phyloP scores from a whole-genome alignment of 108 stramenopile genomes.

The Cyclotella choctawhatcheeana region DNA sequence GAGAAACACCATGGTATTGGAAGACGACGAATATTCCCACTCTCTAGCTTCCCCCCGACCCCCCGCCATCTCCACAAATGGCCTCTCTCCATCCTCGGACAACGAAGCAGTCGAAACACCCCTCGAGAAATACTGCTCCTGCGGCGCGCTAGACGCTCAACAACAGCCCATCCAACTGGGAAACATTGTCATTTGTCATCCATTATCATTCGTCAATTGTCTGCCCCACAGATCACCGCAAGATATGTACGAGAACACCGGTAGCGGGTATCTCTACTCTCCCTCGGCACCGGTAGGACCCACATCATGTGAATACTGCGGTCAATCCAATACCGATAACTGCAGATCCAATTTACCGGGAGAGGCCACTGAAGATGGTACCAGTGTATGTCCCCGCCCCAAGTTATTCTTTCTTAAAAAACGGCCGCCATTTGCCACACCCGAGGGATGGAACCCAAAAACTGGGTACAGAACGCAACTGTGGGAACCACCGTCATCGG shows the following conservation, averaged over 20 bases:
- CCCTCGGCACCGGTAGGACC: constrained; percentile 27
- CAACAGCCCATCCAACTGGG: neutral
- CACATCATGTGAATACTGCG: constrained; percentile 46
- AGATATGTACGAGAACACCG: neutral
- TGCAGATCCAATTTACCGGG: constrained; percentile 23
- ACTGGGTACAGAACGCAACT: constrained; percentile 32
- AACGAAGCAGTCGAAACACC: constrained; percentile 2
- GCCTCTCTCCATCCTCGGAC: neutral
- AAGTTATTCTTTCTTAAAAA: constrained; percentile 52
- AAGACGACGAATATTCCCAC: neutral
- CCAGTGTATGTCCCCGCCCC: constrained; percentile 30
- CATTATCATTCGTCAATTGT: constrained; percentile 6
- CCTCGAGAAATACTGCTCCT: constrained; percentile 13
- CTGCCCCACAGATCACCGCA: constrained; percentile 6
- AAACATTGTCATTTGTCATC: constrained; percentile 7
- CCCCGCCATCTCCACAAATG: neutral
- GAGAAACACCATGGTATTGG: neutral
- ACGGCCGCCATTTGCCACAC: constrained; percentile 40
- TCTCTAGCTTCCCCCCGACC: neutral
- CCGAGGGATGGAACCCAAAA: constrained; percentile 40
- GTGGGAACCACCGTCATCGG: constrained; percentile 34
- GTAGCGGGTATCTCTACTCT: constrained; percentile 21
- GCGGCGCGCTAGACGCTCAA: constrained; percentile 8
- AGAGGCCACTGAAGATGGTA: neutral
- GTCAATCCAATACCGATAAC: constrained; percentile 17